Percentiles rank a stretch among this genome's conserved stretches.
phyloP scores from a whole-genome alignment of 2,329 filamentous ascomycete genomes.

The Aspergillus sp. region DNA sequence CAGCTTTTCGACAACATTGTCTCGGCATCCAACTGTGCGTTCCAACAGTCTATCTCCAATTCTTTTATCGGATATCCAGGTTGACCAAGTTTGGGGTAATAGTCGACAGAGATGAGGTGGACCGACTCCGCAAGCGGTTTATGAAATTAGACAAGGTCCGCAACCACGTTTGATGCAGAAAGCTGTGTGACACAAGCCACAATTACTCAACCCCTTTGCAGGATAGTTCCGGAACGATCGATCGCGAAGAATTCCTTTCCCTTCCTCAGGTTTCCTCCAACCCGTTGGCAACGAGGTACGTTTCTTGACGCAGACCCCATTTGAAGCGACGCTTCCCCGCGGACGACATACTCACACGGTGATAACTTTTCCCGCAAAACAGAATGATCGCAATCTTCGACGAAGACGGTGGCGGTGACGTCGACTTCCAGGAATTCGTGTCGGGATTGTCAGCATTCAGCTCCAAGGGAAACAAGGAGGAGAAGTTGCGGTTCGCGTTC shows the following conservation, averaged over 20 bases:
- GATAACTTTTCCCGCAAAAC: constrained; percentile 6
- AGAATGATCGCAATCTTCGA: constrained; percentile 99
- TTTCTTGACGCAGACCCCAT: background rate
- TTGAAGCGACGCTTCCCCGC: background rate
- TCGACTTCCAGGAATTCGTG: constrained; percentile 98
- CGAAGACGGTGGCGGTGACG: constrained; percentile 94
- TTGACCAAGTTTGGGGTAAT: constrained; percentile 3
- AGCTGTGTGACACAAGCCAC: too few relatives aligned
- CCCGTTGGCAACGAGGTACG: constrained; percentile 85
- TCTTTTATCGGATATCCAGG: too few relatives aligned
- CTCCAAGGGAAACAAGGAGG: constrained; percentile 97
- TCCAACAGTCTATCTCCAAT: too few relatives aligned
- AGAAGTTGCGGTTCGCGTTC: constrained; percentile 96
- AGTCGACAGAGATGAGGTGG: constrained; percentile 98
- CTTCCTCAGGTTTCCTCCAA: constrained; percentile 97
- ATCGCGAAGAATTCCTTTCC: constrained; percentile 95
- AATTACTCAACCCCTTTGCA: constrained; percentile 32
- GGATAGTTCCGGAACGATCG: constrained; percentile 98
- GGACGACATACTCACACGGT: too few relatives aligned
- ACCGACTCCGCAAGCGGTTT: constrained; percentile 90
- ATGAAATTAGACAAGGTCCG: constrained; percentile 97
- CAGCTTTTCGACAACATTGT: constrained; percentile 91
- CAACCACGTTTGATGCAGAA: too few relatives aligned
- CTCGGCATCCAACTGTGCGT: constrained; percentile 89
- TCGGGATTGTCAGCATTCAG: constrained; percentile 92